Evolutionary conservation across 2,329 filamentous ascomycete species (phyloP).

Genomic region (Aurifilum marmelostoma): DNA sequence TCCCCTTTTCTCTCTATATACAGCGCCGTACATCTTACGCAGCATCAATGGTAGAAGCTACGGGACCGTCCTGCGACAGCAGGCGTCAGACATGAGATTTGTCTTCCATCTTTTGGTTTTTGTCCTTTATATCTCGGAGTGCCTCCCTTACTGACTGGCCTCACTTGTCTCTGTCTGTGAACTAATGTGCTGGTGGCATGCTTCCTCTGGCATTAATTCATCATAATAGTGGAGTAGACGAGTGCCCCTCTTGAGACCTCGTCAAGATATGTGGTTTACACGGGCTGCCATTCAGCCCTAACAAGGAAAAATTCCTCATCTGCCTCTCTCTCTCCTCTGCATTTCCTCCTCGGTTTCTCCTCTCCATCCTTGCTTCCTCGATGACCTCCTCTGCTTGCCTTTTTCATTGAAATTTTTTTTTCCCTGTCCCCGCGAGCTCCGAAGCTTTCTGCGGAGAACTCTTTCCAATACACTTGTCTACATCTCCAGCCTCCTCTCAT

Average conservation of each 20-base stretch:
- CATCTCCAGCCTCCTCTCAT: constrained; percentile 34
- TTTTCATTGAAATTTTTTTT: not conserved
- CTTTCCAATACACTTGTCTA: not conserved
- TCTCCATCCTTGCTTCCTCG: constrained; percentile 9
- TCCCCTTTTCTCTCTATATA: not conserved
- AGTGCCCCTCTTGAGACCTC: constrained; percentile 6
- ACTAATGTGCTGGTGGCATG: not conserved
- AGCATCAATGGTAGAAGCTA: constrained; percentile 9
- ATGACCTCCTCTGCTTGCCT: not conserved
- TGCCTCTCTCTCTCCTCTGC: not conserved
- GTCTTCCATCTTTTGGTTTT: not conserved
- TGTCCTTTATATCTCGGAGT: too few relatives aligned
- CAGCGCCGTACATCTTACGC: constrained; percentile 9
- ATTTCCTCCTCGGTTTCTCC: not conserved
- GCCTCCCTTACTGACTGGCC: too few relatives aligned
- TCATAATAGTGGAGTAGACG: constrained; percentile 30
- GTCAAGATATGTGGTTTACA: constrained; percentile 25
- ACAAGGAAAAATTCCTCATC: not conserved
- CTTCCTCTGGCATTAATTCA: constrained; percentile 21
- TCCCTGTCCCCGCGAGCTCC: not conserved
- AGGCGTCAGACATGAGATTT: not conserved
- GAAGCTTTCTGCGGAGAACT: not conserved
- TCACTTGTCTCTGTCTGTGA: not conserved
- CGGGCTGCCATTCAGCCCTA: constrained; percentile 13
- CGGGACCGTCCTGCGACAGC: not conserved